Base-by-base conservation (phyloP, 23 red algal species). In the Gracilaria gracilis region DNA sequence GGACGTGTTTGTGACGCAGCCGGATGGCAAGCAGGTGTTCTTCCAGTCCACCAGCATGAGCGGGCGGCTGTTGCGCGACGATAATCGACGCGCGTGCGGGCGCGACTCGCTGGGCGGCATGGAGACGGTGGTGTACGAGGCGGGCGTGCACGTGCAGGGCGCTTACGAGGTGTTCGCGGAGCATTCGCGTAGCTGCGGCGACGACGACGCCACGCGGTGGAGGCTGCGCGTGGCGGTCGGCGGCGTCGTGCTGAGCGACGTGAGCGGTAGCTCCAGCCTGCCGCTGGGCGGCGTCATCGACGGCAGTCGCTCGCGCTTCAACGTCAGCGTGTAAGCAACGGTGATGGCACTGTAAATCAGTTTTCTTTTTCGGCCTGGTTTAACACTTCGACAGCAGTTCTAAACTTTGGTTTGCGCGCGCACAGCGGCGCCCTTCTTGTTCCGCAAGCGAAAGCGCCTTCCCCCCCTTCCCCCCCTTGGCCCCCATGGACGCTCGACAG, bases 1-100 rank as follows among this genome's bases (percentile, higher is more conserved):
- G 61, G 82, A 86, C 62, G 33, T 86, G 62, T 67, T 70, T 19
- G 82, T 86, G 20, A 86, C 36, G 36, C 57, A 86, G 31, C 82
- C 82, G 34, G 82, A 86, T 38, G 42, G 62, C 16, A 48, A 61
- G 23, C 32, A 67, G 38, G 82, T 86, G 62, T 67, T 54, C 37
- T 86, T 67, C 61, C 57, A 53, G 24, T n/a, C 82, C 32, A 61
- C 82, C 21, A 67, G 58, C 61, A 16, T 16, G 12, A 48, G 19
- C 19, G 64, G 57, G 2, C 57, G 62, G 6, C 38, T 61, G 62
- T 37, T 86, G 38, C 58, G 46, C 42, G 62, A 72, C 57, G 82
- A 86, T 42, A 53, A 67, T 38, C 57, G 62, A 15, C 61, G 61
- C 62, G 82, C 64, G 62, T 61, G 61, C 39, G 57, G 82, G 21